These are phyloP conservation scores for Phaffomyces opuntiae DNA, from an alignment of 805 yeast genomes.

Conservation along the genomic window DNA sequence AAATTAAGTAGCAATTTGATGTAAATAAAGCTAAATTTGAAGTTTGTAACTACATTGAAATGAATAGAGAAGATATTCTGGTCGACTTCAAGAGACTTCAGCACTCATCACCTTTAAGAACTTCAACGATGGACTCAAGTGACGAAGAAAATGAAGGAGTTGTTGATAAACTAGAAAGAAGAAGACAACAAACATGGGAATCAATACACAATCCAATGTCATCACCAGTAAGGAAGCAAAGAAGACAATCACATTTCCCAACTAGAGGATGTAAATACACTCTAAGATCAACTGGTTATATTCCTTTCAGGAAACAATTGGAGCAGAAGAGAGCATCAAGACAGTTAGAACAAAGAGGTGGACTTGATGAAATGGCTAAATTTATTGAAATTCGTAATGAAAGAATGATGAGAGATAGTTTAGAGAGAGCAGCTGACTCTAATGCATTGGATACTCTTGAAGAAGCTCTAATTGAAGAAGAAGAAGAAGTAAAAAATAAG, in stretches of 20 bases:
- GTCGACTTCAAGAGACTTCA: background rate
- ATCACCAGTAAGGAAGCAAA: conserved; percentile 3
- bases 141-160: background rate
- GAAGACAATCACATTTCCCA: background rate
- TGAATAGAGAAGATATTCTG: background rate
- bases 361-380: conserved; percentile 16
- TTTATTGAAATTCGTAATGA: conserved; percentile 12
- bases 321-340: conserved; percentile 9
- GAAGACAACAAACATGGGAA: conserved; percentile 1
- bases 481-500: background rate
- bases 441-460: conserved; percentile 4
- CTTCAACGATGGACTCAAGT: background rate
- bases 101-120: no score
- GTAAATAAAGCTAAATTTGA: no score
- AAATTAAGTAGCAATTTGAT: background rate
- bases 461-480: conserved; percentile 3
- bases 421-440: conserved; percentile 9
- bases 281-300: conserved; percentile 13
- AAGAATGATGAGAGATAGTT: background rate
- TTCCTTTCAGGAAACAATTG: conserved; percentile 15
- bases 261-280: conserved; percentile 17
- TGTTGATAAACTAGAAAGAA: conserved; percentile 1
- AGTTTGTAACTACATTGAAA: background rate
- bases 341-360: conserved; percentile 17
- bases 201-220: conserved; percentile 9